phyloP scores from a whole-genome alignment of 1,284 basidiomycete species.

The Malassezia yamatoensis region DNA sequence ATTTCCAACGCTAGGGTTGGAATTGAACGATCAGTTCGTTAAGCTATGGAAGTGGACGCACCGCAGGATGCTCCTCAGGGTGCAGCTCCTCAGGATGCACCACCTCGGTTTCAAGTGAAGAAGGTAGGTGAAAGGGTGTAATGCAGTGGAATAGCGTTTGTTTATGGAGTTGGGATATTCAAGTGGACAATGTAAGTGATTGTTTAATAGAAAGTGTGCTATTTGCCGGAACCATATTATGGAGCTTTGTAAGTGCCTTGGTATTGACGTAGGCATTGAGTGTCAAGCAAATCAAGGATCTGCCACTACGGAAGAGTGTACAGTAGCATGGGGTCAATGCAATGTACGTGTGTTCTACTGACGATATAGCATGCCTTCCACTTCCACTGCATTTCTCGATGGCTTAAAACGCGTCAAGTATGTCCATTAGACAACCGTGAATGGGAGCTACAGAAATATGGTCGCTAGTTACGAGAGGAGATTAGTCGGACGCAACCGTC shows the following conservation, averaged over 20 bases:
- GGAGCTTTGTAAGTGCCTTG: conserved; percentile 40
- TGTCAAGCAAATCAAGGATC: conserved; percentile 98
- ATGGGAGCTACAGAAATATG: conserved; percentile 78
- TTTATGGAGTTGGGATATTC: conserved; percentile 47
- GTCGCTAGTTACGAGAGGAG: conserved; percentile 8
- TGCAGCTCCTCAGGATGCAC: conserved; percentile 21
- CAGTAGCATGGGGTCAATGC: conserved; percentile 97
- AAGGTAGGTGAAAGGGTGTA: conserved; percentile 28
- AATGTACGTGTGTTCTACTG: conserved; percentile 59
- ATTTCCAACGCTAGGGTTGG: too few relatives aligned
- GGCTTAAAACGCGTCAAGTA: conserved; percentile 98
- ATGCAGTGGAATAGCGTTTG: conserved; percentile 45
- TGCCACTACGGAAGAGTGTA: conserved; percentile 90
- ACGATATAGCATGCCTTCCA: conserved; percentile 84
- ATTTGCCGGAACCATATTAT: conserved; percentile 48
- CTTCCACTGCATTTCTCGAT: conserved; percentile 98
- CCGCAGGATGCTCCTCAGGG: conserved; percentile 22
- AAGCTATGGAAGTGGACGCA: conserved; percentile 32
- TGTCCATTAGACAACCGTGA: conserved; percentile 90
- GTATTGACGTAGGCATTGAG: conserved; percentile 68
- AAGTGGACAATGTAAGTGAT: conserved; percentile 44
- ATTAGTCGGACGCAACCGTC: conserved; percentile 29
- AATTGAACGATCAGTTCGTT: too few relatives aligned
- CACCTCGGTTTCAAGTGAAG: conserved; percentile 45
- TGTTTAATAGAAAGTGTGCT: conserved; percentile 31